phyloP scores from a whole-genome alignment of 2,329 filamentous ascomycete genomes.

The Arachnomyces sp. region DNA sequence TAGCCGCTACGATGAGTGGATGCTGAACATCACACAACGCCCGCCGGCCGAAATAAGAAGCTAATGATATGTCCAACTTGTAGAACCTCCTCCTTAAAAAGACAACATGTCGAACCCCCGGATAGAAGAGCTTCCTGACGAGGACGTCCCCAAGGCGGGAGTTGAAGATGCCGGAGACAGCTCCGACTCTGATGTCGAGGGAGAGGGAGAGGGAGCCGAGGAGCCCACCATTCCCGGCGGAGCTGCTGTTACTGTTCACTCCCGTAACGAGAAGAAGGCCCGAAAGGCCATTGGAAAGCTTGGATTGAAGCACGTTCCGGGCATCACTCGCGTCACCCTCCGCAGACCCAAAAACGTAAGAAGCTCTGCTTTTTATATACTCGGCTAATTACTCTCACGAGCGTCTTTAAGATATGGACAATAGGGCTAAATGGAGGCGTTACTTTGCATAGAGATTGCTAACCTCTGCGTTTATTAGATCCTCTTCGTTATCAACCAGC shows the following conservation, averaged over 20 bases:
- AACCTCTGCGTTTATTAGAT: slow-evolving; percentile 53
- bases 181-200: slow-evolving; percentile 43
- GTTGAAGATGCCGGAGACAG: slow-evolving; percentile 58
- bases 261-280: slow-evolving; percentile 99
- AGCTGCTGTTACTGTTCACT: slow-evolving; percentile 85
- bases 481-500: slow-evolving; percentile 99
- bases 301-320: slow-evolving; percentile 88
- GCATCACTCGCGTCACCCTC: slow-evolving; percentile 96
- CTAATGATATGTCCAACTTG: slow-evolving; percentile 2
- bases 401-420: slow-evolving; percentile 6
- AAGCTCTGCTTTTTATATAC: slow-evolving; percentile 23
- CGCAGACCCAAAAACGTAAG: slow-evolving; percentile 98
- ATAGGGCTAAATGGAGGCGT: no score
- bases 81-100: slow-evolving; percentile 6
- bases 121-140: slow-evolving; percentile 80
- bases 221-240: slow-evolving; percentile 69
- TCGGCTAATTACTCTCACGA: slow-evolving; percentile 8
- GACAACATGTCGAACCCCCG: slow-evolving; percentile 35
- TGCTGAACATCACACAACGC: background rate
- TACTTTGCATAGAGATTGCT: slow-evolving; percentile 4
- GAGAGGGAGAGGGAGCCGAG: slow-evolving; percentile 35
- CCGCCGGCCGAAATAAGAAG: background rate
- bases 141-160: slow-evolving; percentile 77
- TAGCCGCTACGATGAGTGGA: background rate
- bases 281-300: slow-evolving; percentile 99